These are phyloP conservation scores for Straminergon stramineum DNA, from an alignment of 225 moss, liverwort and hornwort genomes.

Conservation along the genomic window DNA sequence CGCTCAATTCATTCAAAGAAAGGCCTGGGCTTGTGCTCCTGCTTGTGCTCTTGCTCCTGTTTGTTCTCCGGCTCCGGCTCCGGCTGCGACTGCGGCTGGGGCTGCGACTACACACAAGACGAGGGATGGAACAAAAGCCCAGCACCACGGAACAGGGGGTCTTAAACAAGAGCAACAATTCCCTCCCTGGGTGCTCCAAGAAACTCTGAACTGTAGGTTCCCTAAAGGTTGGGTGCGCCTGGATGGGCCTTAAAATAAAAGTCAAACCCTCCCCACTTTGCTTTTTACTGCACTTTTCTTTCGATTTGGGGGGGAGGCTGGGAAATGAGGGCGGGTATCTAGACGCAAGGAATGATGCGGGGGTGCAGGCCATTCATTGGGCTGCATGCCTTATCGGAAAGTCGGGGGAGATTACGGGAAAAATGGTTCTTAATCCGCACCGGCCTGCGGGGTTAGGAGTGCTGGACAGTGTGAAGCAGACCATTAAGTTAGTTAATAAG, in stretches of 20 bases:
- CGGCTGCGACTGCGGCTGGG: neutral
- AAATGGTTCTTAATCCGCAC: neutral
- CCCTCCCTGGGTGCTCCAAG: neutral
- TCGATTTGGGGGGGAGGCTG: neutral
- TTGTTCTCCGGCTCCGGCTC: neutral
- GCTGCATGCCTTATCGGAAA: neutral
- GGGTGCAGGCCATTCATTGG: neutral
- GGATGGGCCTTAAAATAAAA: slow-evolving; percentile 1
- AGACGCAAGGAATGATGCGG: neutral
- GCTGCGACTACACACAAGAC: neutral
- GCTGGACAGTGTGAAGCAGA: neutral
- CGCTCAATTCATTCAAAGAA: neutral
- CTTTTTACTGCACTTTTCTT: neutral
- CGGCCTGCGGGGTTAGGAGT: neutral
- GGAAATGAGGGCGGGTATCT: neutral
- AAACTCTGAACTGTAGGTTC: neutral
- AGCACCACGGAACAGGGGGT: neutral
- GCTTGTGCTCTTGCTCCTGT: neutral
- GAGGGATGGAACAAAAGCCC: neutral
- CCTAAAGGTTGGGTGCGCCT: neutral
- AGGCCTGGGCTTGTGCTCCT: neutral
- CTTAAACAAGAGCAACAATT: neutral
- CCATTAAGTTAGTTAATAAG: neutral
- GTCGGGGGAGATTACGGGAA: neutral
- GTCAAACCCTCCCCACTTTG: neutral